Percentiles rank a stretch among this genome's conserved stretches.
phyloP scores from a whole-genome alignment of 2,329 filamentous ascomycete genomes.

The Fusarium sacchari region DNA sequence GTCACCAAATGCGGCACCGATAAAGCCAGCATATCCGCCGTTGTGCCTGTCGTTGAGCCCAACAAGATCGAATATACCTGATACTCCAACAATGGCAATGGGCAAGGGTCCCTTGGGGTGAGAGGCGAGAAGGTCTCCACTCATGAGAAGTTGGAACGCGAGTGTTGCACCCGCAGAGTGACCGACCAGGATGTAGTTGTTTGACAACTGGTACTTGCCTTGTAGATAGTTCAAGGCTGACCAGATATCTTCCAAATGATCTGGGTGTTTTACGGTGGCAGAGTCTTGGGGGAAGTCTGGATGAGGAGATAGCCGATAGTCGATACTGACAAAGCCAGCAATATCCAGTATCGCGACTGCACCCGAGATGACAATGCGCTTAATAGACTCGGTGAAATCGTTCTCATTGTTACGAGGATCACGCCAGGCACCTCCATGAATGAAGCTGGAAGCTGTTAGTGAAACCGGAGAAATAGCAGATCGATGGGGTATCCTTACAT shows the following conservation, averaged over 20 bases:
- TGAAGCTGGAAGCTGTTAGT: conserved; percentile 52
- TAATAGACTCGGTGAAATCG: conserved; percentile 58
- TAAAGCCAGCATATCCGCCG: conserved; percentile 65
- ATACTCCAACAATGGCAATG: conserved; percentile 66
- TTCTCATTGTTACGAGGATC: conserved; percentile 62
- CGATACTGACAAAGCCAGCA: conserved; percentile 70
- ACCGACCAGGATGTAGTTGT: conserved; percentile 66
- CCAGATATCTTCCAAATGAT: conserved; percentile 68
- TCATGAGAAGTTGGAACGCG: conserved; percentile 68
- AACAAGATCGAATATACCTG: conserved; percentile 74
- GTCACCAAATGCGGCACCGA: conserved; percentile 68
- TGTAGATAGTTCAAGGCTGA: conserved; percentile 61
- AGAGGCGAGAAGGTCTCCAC: conserved; percentile 45
- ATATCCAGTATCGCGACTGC: conserved; percentile 51
- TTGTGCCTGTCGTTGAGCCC: conserved; percentile 59
- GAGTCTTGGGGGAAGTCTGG: conserved; percentile 55
- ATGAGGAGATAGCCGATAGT: conserved; percentile 68
- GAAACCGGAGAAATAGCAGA: not conserved
- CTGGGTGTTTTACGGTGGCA: conserved; percentile 62
- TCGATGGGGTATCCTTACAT: conserved; percentile 45
- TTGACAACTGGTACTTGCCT: conserved; percentile 56
- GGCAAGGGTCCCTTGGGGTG: conserved; percentile 53
- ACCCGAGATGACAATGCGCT: conserved; percentile 50
- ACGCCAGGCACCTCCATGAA: conserved; percentile 73
- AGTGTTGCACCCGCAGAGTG: conserved; percentile 73